Evolutionary conservation across 257 asterid genomes (phyloP).

Genomic region (Solanum chaucha): DNA sequence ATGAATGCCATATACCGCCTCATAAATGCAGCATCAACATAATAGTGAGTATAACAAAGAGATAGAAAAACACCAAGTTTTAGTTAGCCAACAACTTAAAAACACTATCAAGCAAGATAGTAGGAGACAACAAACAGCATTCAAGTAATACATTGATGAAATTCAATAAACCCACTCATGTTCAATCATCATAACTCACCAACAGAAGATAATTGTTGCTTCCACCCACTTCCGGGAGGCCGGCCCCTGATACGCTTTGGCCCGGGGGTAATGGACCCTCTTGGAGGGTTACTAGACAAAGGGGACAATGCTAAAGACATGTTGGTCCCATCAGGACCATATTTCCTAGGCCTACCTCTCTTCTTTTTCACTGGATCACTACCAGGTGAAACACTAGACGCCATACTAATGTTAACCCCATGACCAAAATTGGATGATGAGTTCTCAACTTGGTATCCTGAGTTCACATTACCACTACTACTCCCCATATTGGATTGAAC

Average conservation of each 20-base stretch:
- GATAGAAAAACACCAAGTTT: background rate
- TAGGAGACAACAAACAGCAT: background rate
- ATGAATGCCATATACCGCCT: background rate
- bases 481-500: constrained; percentile 20
- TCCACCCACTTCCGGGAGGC: constrained; percentile 31
- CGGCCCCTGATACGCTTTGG: constrained; percentile 13
- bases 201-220: constrained; percentile 19
- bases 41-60: background rate
- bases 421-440: constrained; percentile 22
- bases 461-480: constrained; percentile 10
- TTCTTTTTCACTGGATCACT: constrained; percentile 23
- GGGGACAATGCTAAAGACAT: constrained; percentile 22
- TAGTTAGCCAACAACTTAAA: background rate
- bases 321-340: constrained; percentile 24
- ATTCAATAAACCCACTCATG: background rate
- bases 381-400: constrained; percentile 5
- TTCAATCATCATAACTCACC: constrained; percentile 8
- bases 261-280: background rate
- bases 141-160: background rate
- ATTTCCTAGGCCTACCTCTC: constrained; percentile 36
- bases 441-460: constrained; percentile 29
- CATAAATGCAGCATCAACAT: background rate
- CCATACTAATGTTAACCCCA: constrained; percentile 13
- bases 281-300: constrained; percentile 9
- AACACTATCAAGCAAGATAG: background rate